Conservation (phyloP, 2,329 filamentous ascomycete species). For the Teratosphaeria viscida region DNA sequence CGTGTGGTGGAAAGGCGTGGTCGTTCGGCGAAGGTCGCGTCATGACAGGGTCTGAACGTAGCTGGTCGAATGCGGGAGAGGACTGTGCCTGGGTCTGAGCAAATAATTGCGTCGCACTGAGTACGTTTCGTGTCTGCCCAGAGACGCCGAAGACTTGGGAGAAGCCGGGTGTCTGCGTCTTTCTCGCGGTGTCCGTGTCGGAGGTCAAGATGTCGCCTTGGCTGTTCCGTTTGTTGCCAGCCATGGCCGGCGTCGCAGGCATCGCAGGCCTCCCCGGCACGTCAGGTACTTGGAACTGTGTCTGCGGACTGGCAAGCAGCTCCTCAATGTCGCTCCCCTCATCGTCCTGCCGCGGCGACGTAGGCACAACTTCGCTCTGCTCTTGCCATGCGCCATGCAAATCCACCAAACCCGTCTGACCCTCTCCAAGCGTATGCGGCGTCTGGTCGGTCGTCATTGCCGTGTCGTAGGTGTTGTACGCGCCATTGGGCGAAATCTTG, state of each 20-base stretch:
- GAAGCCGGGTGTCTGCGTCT: constrained; percentile 31
- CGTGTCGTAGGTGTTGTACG: constrained; percentile 2
- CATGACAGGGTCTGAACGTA: constrained; percentile 34
- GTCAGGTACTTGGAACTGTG: constrained; percentile 12
- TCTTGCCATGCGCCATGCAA: constrained; percentile 16
- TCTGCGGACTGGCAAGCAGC: constrained; percentile 15
- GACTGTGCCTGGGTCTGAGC: constrained; percentile 36
- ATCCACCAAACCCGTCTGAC: constrained; percentile 24
- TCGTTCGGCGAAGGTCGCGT: constrained; percentile 38
- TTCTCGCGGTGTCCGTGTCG: constrained; percentile 22
- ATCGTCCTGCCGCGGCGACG: not conserved
- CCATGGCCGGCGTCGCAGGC: constrained; percentile 33
- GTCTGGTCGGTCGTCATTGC: constrained; percentile 3
- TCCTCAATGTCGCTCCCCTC: constrained; percentile 13
- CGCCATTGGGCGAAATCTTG: constrained; percentile 3
- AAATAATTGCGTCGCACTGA: constrained; percentile 38
- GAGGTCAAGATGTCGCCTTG: constrained; percentile 34
- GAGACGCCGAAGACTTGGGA: constrained; percentile 25
- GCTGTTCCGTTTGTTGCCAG: constrained; percentile 29
- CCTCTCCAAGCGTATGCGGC: constrained; percentile 13
- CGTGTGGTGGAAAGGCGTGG: constrained; percentile 26
- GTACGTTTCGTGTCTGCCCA: constrained; percentile 22
- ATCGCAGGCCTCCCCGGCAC: constrained; percentile 15
- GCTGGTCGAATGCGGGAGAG: constrained; percentile 28
- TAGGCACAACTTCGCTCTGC: constrained; percentile 4